Conservation (phyloP, 495 filamentous ascomycete genomes). For the Penicillium chermesinum region DNA sequence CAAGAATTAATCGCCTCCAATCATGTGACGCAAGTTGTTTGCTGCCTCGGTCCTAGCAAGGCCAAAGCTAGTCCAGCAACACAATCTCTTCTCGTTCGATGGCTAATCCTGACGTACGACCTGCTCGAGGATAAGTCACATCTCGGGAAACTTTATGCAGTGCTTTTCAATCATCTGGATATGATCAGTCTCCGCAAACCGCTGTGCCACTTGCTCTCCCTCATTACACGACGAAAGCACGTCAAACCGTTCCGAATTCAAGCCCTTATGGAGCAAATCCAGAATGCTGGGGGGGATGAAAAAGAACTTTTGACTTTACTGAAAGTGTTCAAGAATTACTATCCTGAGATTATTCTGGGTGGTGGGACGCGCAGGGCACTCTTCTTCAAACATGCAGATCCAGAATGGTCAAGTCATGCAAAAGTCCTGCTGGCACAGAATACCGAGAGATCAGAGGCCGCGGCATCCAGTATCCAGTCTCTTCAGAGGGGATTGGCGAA, state of each 20-base stretch:
- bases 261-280: constrained; percentile 58
- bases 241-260: constrained; percentile 84
- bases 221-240: constrained; percentile 80
- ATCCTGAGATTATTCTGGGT: constrained; percentile 81
- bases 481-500: constrained; percentile 41
- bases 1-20: constrained; percentile 55
- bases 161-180: constrained; percentile 80
- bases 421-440: constrained; percentile 61
- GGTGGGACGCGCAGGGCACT: constrained; percentile 42
- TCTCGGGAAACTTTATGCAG: constrained; percentile 66
- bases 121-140: constrained; percentile 59
- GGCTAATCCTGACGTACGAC: constrained; percentile 76
- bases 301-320: constrained; percentile 73
- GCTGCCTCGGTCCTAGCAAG: constrained; percentile 71
- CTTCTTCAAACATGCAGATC: constrained; percentile 64
- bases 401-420: constrained; percentile 68
- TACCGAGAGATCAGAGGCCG: constrained; percentile 24
- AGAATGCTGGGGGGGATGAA: constrained; percentile 51
- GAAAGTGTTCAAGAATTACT: constrained; percentile 81
- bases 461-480: constrained; percentile 38
- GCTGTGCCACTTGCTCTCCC: constrained; percentile 76
- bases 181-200: constrained; percentile 55
- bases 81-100: constrained; percentile 66
- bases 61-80: constrained; percentile 68
- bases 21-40: constrained; percentile 61